Conservation (phyloP, 768 basidiomycete species). For the Boletellus ananas region DNA sequence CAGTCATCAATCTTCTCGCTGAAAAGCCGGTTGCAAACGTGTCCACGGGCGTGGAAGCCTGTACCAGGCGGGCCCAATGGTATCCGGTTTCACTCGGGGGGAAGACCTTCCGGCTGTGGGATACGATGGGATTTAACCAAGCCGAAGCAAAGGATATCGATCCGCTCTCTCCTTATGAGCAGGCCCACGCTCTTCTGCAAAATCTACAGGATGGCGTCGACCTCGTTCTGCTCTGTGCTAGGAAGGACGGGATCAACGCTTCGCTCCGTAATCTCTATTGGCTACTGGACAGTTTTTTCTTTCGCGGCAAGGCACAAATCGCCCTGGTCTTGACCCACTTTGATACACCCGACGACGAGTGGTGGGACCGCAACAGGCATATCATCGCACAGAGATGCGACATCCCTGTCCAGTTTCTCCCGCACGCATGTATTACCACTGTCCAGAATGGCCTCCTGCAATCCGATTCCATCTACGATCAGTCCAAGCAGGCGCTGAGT, state of each 20-base stretch:
- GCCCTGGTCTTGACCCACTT: constrained; percentile 39
- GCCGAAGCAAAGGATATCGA: constrained; percentile 11
- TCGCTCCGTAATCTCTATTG: constrained; percentile 35
- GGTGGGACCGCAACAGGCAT: constrained; percentile 37
- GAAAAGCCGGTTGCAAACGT: constrained; percentile 25
- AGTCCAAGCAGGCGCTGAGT: constrained; percentile 13
- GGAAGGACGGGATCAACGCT: constrained; percentile 36
- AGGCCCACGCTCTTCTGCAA: constrained; percentile 33
- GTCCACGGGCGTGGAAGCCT: constrained; percentile 29
- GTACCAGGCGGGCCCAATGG: constrained; percentile 30
- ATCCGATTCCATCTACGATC: neutral
- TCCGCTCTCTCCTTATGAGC: constrained; percentile 22
- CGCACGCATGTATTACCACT: constrained; percentile 20
- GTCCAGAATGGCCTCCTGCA: constrained; percentile 1
- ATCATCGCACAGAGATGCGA: constrained; percentile 13
- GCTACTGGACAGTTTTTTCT: constrained; percentile 38
- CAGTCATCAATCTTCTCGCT: constrained; percentile 28
- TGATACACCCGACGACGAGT: constrained; percentile 30
- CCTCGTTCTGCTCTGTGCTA: constrained; percentile 39
- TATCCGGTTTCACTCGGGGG: constrained; percentile 19
- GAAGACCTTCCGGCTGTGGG: constrained; percentile 28
- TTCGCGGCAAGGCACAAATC: constrained; percentile 33
- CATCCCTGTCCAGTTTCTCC: constrained; percentile 9
- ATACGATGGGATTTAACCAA: constrained; percentile 34
- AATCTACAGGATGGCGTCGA: constrained; percentile 34